These are phyloP conservation scores for Thermochaetoides dissita DNA, from an alignment of 2,329 filamentous ascomycete genomes.

Conservation along the genomic window DNA sequence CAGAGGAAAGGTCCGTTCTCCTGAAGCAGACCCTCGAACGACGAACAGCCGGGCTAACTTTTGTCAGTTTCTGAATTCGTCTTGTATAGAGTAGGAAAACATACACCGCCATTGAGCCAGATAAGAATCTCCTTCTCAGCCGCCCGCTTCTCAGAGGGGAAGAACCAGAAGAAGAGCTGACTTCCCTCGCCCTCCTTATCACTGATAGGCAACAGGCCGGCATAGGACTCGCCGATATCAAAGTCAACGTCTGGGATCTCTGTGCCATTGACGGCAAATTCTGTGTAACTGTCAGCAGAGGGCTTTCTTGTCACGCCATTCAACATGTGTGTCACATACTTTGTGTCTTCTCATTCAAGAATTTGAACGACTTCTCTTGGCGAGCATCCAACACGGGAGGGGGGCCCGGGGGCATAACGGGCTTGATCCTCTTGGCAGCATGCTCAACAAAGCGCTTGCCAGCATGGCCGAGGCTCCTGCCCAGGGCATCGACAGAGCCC, in stretches of 20 bases:
- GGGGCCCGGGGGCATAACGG: neutral
- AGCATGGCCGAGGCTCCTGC: slow-evolving; percentile 9
- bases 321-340: slow-evolving; percentile 6
- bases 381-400: neutral
- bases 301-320: neutral
- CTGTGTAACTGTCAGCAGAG: slow-evolving; percentile 20
- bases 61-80: slow-evolving; percentile 1
- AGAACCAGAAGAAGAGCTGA: slow-evolving; percentile 54
- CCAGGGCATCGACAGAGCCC: slow-evolving; percentile 3
- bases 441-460: slow-evolving; percentile 10
- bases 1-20: slow-evolving; percentile 65
- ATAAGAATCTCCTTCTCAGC: slow-evolving; percentile 46
- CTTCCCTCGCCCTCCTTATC: slow-evolving; percentile 27
- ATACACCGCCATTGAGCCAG: slow-evolving; percentile 43
- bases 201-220: slow-evolving; percentile 47
- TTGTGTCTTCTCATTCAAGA: slow-evolving; percentile 16
- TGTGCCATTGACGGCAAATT: slow-evolving; percentile 50
- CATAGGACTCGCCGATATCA: slow-evolving; percentile 52
- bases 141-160: slow-evolving; percentile 38
- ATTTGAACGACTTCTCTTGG: slow-evolving; percentile 4
- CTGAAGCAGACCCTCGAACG: slow-evolving; percentile 55
- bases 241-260: slow-evolving; percentile 55
- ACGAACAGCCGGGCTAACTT: slow-evolving; percentile 40
- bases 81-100: slow-evolving; percentile 4
- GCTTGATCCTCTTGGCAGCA: slow-evolving; percentile 4